These are phyloP conservation scores for Azolla pinnata DNA, from an alignment of 75 land plant species.

Conservation along the genomic window DNA sequence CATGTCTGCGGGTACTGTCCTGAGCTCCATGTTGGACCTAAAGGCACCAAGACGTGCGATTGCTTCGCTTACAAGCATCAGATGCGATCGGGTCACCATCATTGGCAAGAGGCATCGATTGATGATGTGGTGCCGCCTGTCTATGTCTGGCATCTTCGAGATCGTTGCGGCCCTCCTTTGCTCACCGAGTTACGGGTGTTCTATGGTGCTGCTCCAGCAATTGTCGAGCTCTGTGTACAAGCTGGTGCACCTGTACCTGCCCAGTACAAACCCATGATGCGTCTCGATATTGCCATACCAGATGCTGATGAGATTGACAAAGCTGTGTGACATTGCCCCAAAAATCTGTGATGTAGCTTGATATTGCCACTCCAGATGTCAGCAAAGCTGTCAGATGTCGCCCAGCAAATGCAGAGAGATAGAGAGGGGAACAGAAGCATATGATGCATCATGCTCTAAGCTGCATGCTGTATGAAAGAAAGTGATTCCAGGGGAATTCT, in stretches of 20 bases:
- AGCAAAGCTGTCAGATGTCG: too few relatives aligned
- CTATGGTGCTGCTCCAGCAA: constrained; percentile 76
- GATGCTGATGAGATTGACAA: constrained; percentile 33
- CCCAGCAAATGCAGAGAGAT: too few relatives aligned
- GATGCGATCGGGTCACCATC: constrained; percentile 73
- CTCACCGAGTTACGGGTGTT: constrained; percentile 30
- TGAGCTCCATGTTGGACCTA: constrained; percentile 73
- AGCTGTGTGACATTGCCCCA: constrained; percentile 28
- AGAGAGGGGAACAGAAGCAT: too few relatives aligned
- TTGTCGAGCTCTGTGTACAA: constrained; percentile 69
- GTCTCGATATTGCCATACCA: constrained; percentile 41
- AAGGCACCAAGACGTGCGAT: constrained; percentile 62
- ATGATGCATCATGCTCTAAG: too few relatives aligned
- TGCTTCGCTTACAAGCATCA: constrained; percentile 65
- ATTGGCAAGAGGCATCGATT: constrained; percentile 75
- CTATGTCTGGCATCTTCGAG: constrained; percentile 68
- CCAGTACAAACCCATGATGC: constrained; percentile 62
- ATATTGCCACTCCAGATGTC: not conserved
- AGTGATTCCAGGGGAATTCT: too few relatives aligned
- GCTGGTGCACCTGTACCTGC: constrained; percentile 64
- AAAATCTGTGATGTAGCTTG: not conserved
- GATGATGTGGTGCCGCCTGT: constrained; percentile 65
- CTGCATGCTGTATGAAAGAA: too few relatives aligned
- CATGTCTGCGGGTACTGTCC: constrained; percentile 82
- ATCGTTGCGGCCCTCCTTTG: constrained; percentile 50